Percentiles rank a stretch among this genome's conserved stretches.
phyloP scores from a whole-genome alignment of 2,329 filamentous ascomycete genomes.

The Rugonectria rugulosa region DNA sequence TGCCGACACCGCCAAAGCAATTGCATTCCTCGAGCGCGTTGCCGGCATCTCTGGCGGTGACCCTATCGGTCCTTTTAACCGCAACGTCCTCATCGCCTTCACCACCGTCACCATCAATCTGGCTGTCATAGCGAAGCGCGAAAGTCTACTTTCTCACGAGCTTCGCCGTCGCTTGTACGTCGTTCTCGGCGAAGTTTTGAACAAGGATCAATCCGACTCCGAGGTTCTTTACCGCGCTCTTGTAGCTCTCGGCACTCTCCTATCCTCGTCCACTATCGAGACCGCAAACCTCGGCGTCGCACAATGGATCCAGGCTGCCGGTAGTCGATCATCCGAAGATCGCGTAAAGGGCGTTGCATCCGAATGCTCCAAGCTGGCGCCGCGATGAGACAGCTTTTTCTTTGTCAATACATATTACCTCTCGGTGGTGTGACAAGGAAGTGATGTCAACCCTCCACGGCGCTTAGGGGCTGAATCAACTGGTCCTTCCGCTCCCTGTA shows the following conservation, averaged over 20 bases:
- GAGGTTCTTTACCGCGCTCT: slow-evolving; percentile 86
- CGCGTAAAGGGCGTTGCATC: slow-evolving; percentile 56
- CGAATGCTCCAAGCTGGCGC: slow-evolving; percentile 52
- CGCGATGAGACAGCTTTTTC: slow-evolving; percentile 11
- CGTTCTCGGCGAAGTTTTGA: slow-evolving; percentile 69
- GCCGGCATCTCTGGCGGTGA: slow-evolving; percentile 58
- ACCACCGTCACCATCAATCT: slow-evolving; percentile 88
- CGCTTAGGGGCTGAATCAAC: slow-evolving; percentile 17
- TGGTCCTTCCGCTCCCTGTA: not conserved
- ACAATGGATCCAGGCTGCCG: slow-evolving; percentile 51
- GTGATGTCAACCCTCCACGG: not conserved
- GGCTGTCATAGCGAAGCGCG: slow-evolving; percentile 70
- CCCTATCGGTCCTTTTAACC: slow-evolving; percentile 66
- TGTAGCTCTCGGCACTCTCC: slow-evolving; percentile 81
- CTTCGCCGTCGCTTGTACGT: slow-evolving; percentile 59
- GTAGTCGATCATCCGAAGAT: slow-evolving; percentile 54
- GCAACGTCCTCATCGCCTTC: slow-evolving; percentile 83
- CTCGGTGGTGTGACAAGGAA: not conserved
- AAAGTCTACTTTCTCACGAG: slow-evolving; percentile 48
- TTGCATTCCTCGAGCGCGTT: slow-evolving; percentile 70
- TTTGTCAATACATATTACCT: not conserved
- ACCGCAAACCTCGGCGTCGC: slow-evolving; percentile 52
- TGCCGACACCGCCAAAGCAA: slow-evolving; percentile 64
- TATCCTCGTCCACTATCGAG: slow-evolving; percentile 57
- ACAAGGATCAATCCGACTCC: slow-evolving; percentile 70